Base-by-base conservation (phyloP, 75 land plant genomes). In the Chamaecyparis obtusa region DNA sequence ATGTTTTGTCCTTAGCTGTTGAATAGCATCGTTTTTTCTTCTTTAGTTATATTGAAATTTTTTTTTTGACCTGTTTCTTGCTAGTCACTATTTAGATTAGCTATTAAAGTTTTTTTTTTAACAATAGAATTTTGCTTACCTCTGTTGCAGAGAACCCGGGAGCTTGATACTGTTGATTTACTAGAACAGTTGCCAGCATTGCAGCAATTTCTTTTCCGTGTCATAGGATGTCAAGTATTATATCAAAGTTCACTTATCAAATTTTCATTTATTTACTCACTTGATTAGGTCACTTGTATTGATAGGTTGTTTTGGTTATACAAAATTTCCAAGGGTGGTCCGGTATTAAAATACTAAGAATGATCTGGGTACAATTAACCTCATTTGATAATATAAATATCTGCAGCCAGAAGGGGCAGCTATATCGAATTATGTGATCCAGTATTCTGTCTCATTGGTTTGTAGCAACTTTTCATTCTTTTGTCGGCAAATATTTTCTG, bases 331-430 rank as follows among this genome's bases (percentile, higher is more conserved):
- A 9, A 46, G 32, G 39, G 83, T 46, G 32, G 0, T 44, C 14
- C 44, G 27, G 83, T 14, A 32, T 55, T 14, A 33, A 5, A 49
- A 9, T 48, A 16, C 39, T 51, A 35, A 84, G 14, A 33, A 55
- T 56, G 19, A 33, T 74, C 55, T 51, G 64, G 21, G 36, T 36
- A 33, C 49, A 30, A 36, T 14, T 32, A 27, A 80, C 51, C 51
- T 81, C 14, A 81, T 32, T n/a, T 54, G 49, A 51, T 81, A 44
- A 44, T 30, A 27, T 81, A 44, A 81, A 2, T 44, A 44, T 44
- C 32, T 95, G 92, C 98, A 97, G 98, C 99, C 98, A 69, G 92
- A 94, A 86, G 98, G 98, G 71, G 98, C 95, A 85, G 94, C 95
- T 51, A 41, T 86, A 9, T 83, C 87, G 86, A 97, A 95, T 85